Evolutionary conservation across 257 asterid genomes (phyloP).

Genomic region (Nicotiana paniculata): DNA sequence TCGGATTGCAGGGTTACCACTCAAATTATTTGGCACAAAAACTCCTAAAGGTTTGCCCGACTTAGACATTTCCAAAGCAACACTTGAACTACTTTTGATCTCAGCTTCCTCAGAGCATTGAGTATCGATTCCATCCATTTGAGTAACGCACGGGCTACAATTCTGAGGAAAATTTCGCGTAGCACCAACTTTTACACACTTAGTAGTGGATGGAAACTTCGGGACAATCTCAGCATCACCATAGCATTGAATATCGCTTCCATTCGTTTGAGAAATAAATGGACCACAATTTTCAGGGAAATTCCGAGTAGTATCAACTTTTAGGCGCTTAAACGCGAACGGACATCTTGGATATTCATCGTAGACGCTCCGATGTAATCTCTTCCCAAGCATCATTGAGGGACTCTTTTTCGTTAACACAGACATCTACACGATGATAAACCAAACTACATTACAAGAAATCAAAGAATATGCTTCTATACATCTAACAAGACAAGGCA

Average conservation of each 20-base stretch:
- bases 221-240: neutral
- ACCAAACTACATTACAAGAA: too few species aligned
- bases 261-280: neutral
- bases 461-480: too few species aligned
- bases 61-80: neutral
- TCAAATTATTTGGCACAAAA: neutral
- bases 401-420: neutral
- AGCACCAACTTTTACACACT: neutral
- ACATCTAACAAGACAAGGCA: neutral
- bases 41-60: constrained; percentile 21
- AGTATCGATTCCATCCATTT: neutral
- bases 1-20: neutral
- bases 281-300: neutral
- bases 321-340: neutral
- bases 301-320: neutral
- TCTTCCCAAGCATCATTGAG: neutral
- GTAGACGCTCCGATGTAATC: neutral
- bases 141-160: neutral
- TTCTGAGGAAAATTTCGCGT: neutral
- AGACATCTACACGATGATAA: neutral
- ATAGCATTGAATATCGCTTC: neutral
- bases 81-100: neutral
- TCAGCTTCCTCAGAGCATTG: neutral
- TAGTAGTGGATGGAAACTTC: neutral
- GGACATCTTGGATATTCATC: neutral